Conservation (phyloP, 2,329 filamentous ascomycete genomes). For the Sporothrix brunneoviolacea region DNA sequence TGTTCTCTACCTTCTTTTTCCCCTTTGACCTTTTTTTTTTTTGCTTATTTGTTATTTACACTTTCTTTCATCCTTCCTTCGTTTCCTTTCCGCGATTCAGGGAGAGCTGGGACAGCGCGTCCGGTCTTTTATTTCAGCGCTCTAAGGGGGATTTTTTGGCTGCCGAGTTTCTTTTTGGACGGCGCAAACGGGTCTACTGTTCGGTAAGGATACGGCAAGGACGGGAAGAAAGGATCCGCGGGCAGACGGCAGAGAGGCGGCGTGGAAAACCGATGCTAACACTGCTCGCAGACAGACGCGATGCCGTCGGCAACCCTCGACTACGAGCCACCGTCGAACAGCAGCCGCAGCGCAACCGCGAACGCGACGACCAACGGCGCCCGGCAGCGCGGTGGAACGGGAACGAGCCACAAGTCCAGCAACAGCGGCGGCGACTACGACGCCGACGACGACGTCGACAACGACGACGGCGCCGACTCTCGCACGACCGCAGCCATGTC, state of each 20-base stretch:
- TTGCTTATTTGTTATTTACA: too few relatives aligned
- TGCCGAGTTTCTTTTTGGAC: too few relatives aligned
- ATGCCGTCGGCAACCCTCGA: constrained; percentile 1
- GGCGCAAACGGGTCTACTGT: too few relatives aligned
- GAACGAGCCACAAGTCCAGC: not conserved
- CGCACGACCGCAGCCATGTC: not conserved
- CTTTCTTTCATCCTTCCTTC: not conserved
- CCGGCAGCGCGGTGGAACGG: not conserved
- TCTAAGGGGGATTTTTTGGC: too few relatives aligned
- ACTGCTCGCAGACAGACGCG: not conserved
- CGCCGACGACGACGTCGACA: not conserved
- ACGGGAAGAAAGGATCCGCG: not conserved
- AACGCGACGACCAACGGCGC: not conserved
- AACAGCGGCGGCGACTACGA: not conserved
- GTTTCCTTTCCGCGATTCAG: too few relatives aligned
- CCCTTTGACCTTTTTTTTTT: too few relatives aligned
- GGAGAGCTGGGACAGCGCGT: too few relatives aligned
- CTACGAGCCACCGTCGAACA: not conserved
- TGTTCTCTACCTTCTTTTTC: too few relatives aligned
- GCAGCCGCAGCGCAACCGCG: not conserved
- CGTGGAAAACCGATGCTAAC: too few relatives aligned
- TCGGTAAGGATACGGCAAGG: too few relatives aligned
- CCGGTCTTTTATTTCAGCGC: too few relatives aligned
- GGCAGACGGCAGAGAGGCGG: not conserved
- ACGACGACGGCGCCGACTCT: not conserved